Percentiles rank a stretch among this genome's conserved stretches.
Conservation (phyloP, 2,329 filamentous ascomycete species). For the Aureobasidium subglaciale region DNA sequence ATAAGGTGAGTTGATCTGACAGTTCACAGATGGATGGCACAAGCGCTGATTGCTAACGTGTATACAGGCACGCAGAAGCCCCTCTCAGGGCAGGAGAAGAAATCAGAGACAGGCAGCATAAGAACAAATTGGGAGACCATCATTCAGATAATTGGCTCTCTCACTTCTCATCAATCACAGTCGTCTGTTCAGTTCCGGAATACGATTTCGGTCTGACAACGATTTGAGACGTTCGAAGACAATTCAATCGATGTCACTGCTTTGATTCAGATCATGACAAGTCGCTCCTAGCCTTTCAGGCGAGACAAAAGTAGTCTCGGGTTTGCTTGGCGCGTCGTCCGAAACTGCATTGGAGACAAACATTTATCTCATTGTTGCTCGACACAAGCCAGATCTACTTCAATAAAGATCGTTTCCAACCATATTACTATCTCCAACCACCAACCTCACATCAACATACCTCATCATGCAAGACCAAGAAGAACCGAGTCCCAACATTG, state of each 20-base stretch:
- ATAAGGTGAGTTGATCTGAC: conserved; percentile 2
- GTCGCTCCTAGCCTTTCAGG: too few relatives aligned
- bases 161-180: too few relatives aligned
- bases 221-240: too few relatives aligned
- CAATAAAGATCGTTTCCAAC: neutral
- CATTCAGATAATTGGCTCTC: neutral
- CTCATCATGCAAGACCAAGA: neutral
- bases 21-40: too few relatives aligned
- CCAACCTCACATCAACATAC: neutral
- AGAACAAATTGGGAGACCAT: neutral
- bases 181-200: too few relatives aligned
- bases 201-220: too few relatives aligned
- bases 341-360: neutral
- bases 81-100: neutral
- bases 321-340: neutral
- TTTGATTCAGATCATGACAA: too few relatives aligned
- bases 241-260: too few relatives aligned
- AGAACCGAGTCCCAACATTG: neutral
- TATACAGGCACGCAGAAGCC: neutral
- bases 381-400: neutral
- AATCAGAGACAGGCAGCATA: conserved; percentile 3
- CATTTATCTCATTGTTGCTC: neutral
- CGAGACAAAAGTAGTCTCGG: neutral
- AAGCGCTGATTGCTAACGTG: neutral
- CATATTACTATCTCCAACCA: neutral